Evolutionary conservation across 2,329 filamentous ascomycete species (phyloP).

Genomic region (Talaromyces islandicus): DNA sequence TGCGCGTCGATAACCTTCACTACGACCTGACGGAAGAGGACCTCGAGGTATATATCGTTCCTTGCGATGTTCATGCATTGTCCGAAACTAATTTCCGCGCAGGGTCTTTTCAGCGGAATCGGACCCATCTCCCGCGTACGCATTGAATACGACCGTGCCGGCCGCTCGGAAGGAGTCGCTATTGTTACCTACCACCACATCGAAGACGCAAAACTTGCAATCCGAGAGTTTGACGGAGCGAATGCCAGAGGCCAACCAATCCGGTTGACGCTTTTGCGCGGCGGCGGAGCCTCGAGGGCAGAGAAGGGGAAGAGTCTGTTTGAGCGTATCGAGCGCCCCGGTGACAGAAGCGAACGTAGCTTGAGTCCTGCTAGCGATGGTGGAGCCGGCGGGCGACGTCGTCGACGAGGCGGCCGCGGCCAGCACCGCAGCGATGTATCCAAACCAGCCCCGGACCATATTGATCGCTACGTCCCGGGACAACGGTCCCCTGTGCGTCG

Average conservation of each 20-base stretch:
- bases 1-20: slow-evolving; percentile 84
- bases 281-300: slow-evolving; percentile 39
- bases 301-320: slow-evolving; percentile 59
- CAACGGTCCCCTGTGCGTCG: slow-evolving; percentile 36
- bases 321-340: slow-evolving; percentile 50
- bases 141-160: slow-evolving; percentile 78
- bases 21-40: slow-evolving; percentile 86
- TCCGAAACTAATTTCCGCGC: neutral
- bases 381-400: slow-evolving; percentile 31
- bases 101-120: slow-evolving; percentile 78
- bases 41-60: slow-evolving; percentile 57
- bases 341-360: slow-evolving; percentile 35
- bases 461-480: slow-evolving; percentile 75
- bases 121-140: slow-evolving; percentile 64
- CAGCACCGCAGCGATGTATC: slow-evolving; percentile 46
- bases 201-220: slow-evolving; percentile 66
- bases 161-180: slow-evolving; percentile 78
- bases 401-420: slow-evolving; percentile 21
- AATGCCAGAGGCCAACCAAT: slow-evolving; percentile 90
- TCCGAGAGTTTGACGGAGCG: slow-evolving; percentile 78
- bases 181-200: slow-evolving; percentile 72
- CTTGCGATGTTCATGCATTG: neutral
- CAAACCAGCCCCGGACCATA: slow-evolving; percentile 57
- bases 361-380: slow-evolving; percentile 34
- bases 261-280: slow-evolving; percentile 57